phyloP scores from a whole-genome alignment of 2,329 filamentous ascomycete genomes.

The Hirsutella minnesotensis region DNA sequence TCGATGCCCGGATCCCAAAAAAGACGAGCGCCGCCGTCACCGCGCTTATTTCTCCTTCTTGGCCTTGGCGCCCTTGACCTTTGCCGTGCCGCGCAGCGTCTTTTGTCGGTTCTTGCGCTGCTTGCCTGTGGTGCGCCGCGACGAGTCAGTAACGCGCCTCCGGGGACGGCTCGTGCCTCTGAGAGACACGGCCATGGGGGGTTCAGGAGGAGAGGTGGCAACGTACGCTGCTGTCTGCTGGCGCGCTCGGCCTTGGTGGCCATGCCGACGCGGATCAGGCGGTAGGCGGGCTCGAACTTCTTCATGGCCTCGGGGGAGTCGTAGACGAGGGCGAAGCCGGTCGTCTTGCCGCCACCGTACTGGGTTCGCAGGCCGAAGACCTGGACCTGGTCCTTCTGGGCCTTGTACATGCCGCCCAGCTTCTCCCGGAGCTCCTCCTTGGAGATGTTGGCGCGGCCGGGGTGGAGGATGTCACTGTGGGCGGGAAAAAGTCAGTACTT shows the following conservation, averaged over 20 bases:
- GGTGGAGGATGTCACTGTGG: conserved; percentile 94
- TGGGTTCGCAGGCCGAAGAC: conserved; percentile 98
- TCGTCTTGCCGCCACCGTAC: conserved; percentile 99
- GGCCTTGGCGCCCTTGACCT: conserved; percentile 90
- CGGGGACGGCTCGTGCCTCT: no score
- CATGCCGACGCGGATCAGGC: conserved; percentile 85
- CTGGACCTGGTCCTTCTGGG: conserved; percentile 91
- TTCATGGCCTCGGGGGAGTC: conserved; percentile 97
- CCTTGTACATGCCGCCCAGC: conserved; percentile 94
- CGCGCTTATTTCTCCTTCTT: conserved; percentile 83
- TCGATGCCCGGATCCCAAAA: conserved; percentile 17
- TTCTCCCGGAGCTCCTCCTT: conserved; percentile 97
- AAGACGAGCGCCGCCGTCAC: conserved; percentile 13
- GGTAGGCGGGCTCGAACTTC: conserved; percentile 99
- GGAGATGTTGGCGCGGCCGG: conserved; percentile 94
- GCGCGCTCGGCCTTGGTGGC: conserved; percentile 94
- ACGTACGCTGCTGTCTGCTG: conserved; percentile 98
- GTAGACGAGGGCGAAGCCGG: conserved; percentile 97
- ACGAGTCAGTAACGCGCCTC: no score
- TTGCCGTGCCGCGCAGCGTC: conserved; percentile 94
- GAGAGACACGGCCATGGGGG: no score
- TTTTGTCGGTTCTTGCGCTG: conserved; percentile 99
- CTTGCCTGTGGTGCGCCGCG: conserved; percentile 67
- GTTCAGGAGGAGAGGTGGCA: conserved; percentile 1
- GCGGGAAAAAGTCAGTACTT: conserved; percentile 7